A percentile compares a stretch with the other conserved stretches of the same genome.
phyloP scores from a whole-genome alignment of 2,329 filamentous ascomycete species.

The Didymella segeticola region DNA sequence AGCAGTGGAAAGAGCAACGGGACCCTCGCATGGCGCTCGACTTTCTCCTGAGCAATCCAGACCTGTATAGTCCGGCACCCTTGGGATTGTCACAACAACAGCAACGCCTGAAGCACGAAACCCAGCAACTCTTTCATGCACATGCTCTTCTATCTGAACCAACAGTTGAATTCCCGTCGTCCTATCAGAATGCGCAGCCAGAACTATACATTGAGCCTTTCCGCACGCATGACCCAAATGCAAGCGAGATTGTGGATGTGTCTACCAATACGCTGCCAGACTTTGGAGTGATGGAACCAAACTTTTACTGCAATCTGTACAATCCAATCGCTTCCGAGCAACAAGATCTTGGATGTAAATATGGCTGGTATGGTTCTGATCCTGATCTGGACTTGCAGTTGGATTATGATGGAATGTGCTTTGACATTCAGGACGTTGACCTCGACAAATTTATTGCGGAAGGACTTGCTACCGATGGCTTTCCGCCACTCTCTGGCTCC shows the following conservation, averaged over 20 bases:
- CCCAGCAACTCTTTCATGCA: not conserved
- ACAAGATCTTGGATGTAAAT: not conserved
- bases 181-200: not conserved
- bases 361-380: not conserved
- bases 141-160: not conserved
- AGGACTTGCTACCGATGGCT: too few relatives aligned
- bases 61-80: not conserved
- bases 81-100: not conserved
- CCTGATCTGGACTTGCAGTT: too few relatives aligned
- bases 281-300: not conserved
- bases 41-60: not conserved
- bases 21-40: not conserved
- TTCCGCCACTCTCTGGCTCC: too few relatives aligned
- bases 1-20: not conserved
- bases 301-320: not conserved
- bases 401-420: too few relatives aligned
- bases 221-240: not conserved
- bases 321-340: not conserved
- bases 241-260: not conserved
- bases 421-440: too few relatives aligned
- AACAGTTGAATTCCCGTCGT: not conserved
- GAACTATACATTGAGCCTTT: not conserved
- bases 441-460: too few relatives aligned
- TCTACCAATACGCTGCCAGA: not conserved
- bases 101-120: not conserved